Base-by-base conservation (phyloP, 257 asterid species). In the Lycium barbarum region DNA sequence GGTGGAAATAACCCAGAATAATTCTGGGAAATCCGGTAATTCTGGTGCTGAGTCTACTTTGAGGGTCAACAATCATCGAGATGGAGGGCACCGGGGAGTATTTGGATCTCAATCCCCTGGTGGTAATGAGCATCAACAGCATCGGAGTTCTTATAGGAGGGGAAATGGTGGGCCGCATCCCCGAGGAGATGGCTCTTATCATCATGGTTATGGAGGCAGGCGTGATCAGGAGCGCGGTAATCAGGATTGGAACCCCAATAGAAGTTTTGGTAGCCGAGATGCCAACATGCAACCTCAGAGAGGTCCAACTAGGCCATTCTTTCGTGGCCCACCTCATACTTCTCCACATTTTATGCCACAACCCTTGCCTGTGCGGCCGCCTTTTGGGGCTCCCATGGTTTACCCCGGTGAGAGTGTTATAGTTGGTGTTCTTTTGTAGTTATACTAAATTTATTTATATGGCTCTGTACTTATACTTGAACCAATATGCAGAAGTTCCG, bases 221-320 rank as follows among this genome's bases (percentile, higher is more conserved):
- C 94, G 97, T 18, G 95, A 94, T 84, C 98, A 90, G 82, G 94
- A 90, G 54, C 92, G 92, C 38, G 92, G 89, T 45, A 91, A 87
- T 83, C 91, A 89, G 76, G 93, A 91, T 26, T 89, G 92, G 92
- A 87, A 85, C 83, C 62, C 85, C 49, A 86, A 88, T 80, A 84
- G 96, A 86, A 90, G 87, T 86, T 94, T 88, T 90, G 91, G 90
- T 15, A 86, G 87, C 82, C 91, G 96, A 81, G 98, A 91, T 79
- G 84, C 80, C 91, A 85, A 1, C 95, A 26, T 26, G 33, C 33
- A 26, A 26, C 33, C 33, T 26, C 33, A 26, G 33, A 87, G 95
- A 84, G 89, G 61, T 33, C 79, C 89, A 51, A 57, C 93, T 7
- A 90, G 95, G 90, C 93, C 94, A 17, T 91, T 87, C 84, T 45